A percentile compares a stretch with the other conserved stretches of the same genome.
These are phyloP conservation scores for Clitopilus passeckerianus DNA, from an alignment of 768 basidiomycete genomes.

Conservation along the genomic window DNA sequence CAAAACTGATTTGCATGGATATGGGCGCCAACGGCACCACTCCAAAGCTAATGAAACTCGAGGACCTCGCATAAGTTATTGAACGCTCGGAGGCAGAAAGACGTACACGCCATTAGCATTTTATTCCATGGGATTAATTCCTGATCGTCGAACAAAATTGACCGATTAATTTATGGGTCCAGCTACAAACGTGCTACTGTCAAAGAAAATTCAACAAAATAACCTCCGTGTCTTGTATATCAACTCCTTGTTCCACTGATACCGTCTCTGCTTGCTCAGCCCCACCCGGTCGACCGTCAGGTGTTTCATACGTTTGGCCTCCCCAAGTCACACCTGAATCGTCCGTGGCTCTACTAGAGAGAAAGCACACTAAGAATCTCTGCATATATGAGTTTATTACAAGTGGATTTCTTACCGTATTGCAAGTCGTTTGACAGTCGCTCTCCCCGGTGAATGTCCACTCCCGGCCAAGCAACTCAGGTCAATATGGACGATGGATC, in stretches of 20 bases:
- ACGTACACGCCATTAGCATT: too few species aligned
- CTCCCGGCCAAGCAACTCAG: constrained; percentile 28
- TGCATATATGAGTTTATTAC: too few species aligned
- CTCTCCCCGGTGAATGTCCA: constrained; percentile 15
- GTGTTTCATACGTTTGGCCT: constrained; percentile 54
- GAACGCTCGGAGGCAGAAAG: too few species aligned
- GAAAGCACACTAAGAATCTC: too few species aligned
- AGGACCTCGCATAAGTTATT: too few species aligned
- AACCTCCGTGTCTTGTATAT: constrained; percentile 43
- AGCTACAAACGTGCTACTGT: background rate
- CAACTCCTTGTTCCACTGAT: constrained; percentile 30
- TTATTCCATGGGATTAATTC: too few species aligned
- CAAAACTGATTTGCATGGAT: too few species aligned
- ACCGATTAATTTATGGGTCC: background rate
- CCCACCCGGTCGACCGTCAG: constrained; percentile 35
- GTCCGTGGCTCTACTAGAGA: constrained; percentile 41
- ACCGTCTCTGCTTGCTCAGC: constrained; percentile 17
- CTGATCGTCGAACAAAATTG: too few species aligned
- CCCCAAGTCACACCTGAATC: constrained; percentile 49
- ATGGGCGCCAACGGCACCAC: too few species aligned
- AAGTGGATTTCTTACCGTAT: constrained; percentile 42
- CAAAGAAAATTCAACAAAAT: constrained; percentile 33
- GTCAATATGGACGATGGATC: constrained; percentile 37
- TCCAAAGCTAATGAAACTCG: too few species aligned
- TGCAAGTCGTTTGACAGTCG: constrained; percentile 41